Evolutionary conservation across 78 protist species (phyloP).

Genomic region (Dictyostelium discoideum): dicty_2.7 NC_007089.4:2334001-2334500

Average conservation of each 20-base stretch:
- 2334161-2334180: constrained; percentile 71
- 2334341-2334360: too few relatives aligned
- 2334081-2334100: constrained; percentile 51
- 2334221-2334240: neutral
- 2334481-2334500: too few relatives aligned
- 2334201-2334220: constrained; percentile 23
- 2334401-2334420: too few relatives aligned
- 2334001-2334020: constrained; percentile 55
- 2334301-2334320: too few relatives aligned
- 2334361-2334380: too few relatives aligned
- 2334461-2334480: too few relatives aligned
- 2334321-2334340: too few relatives aligned
- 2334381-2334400: too few relatives aligned
- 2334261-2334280: neutral
- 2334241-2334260: neutral
- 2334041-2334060: constrained; percentile 49
- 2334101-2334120: constrained; percentile 16
- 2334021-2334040: constrained; percentile 56
- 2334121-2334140: constrained; percentile 62
- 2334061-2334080: constrained; percentile 18
- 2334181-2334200: constrained; percentile 64
- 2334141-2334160: constrained; percentile 30
- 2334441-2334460: too few relatives aligned
- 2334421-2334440: too few relatives aligned
- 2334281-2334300: neutral